A percentile compares a stretch with the other conserved stretches of the same genome.
These are phyloP conservation scores for Fusarium oligoseptatum DNA, from an alignment of 2,329 filamentous ascomycete species.

Conservation along the genomic window DNA sequence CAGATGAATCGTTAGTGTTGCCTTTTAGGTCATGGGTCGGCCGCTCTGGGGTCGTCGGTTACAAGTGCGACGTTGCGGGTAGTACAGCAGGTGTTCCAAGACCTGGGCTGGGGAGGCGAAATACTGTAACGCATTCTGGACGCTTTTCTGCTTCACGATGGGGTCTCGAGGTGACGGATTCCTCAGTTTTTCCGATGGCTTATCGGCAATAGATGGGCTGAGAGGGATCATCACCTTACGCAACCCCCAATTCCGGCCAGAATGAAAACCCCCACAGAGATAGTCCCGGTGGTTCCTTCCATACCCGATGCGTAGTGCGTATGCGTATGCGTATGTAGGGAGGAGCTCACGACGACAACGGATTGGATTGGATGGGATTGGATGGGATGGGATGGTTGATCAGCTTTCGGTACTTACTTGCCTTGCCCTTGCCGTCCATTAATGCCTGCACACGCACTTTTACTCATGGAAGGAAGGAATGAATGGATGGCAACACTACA, in stretches of 20 bases:
- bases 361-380: too few relatives aligned
- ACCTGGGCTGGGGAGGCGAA: not conserved
- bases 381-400: not conserved
- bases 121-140: not conserved
- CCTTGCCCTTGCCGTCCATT: conserved; percentile 2
- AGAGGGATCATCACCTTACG: conserved; percentile 14
- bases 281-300: conserved; percentile 2
- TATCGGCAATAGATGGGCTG: conserved; percentile 20
- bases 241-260: conserved; percentile 22
- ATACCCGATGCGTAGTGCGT: conserved; percentile 2
- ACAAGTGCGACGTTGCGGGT: not conserved
- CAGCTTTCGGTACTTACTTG: conserved; percentile 14
- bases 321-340: conserved; percentile 12
- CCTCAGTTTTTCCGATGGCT: not conserved
- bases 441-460: not conserved
- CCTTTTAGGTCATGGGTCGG: conserved; percentile 22
- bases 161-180: not conserved
- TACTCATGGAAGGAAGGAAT: not conserved
- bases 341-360: not conserved
- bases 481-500: conserved; percentile 3
- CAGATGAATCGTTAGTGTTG: conserved; percentile 15
- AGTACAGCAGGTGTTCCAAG: not conserved
- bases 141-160: not conserved
- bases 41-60: conserved; percentile 10
- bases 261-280: conserved; percentile 32